These are phyloP conservation scores for Allium sativum DNA, from an alignment of 106 monocot species.

Conservation along the genomic window DNA sequence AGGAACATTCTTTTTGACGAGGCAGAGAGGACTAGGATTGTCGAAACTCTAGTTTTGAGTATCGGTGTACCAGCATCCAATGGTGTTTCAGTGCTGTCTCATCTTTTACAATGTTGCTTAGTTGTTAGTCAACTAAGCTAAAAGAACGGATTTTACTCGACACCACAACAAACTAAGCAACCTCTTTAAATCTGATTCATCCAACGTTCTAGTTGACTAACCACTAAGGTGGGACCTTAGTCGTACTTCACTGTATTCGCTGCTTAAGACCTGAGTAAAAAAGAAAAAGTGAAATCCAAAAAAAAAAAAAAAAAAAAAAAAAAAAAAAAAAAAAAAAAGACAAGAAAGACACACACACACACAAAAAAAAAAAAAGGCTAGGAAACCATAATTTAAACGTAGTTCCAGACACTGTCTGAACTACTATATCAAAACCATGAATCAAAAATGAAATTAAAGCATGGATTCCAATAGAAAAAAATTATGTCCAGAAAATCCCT, in stretches of 20 bases:
- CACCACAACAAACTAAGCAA: too few species aligned
- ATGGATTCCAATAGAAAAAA: background rate
- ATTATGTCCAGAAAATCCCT: background rate
- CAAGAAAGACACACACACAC: too few species aligned
- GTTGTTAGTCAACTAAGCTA: too few species aligned
- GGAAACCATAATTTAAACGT: background rate
- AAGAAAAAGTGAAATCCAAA: too few species aligned
- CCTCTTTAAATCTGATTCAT: too few species aligned
- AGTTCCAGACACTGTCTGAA: background rate
- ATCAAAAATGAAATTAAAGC: background rate
- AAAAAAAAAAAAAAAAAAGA: too few species aligned
- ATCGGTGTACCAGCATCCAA: slow-evolving; percentile 40
- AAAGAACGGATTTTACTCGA: too few species aligned
- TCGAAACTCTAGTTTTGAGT: slow-evolving; percentile 49
- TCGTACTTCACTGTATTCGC: too few species aligned
- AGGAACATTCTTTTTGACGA: slow-evolving; percentile 35
- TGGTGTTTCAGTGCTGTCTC: slow-evolving; percentile 77
- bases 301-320: too few species aligned
- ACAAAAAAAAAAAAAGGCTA: background rate
- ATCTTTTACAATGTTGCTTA: slow-evolving; percentile 17
- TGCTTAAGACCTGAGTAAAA: too few species aligned
- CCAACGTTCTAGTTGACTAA: too few species aligned
- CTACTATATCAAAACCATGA: background rate
- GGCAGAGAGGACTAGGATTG: slow-evolving; percentile 74
- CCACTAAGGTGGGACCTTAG: too few species aligned